Percentiles rank a stretch among this genome's conserved stretches.
Evolutionary conservation across 2,329 filamentous ascomycete genomes (phyloP).

Genomic region (Apiospora koreana): DNA sequence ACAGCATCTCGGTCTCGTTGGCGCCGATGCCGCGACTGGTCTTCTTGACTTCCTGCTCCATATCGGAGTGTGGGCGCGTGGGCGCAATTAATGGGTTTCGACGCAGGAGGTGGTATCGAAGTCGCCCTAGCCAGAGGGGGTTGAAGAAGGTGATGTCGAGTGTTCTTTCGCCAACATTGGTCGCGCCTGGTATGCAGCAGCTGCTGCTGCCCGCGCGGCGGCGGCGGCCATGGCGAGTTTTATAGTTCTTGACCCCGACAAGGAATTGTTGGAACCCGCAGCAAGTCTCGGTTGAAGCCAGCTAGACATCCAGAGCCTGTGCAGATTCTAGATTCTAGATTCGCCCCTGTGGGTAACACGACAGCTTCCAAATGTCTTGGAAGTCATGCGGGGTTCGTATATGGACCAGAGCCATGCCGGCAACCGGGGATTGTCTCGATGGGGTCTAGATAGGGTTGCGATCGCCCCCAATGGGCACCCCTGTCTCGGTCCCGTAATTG

Average conservation of each 20-base stretch:
- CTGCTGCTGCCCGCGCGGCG: too few relatives aligned
- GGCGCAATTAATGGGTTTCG: neutral
- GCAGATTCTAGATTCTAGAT: neutral
- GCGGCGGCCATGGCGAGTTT: neutral
- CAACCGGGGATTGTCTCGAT: neutral
- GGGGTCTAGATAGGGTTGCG: conserved; percentile 4
- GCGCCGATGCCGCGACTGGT: neutral
- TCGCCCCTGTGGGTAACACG: neutral
- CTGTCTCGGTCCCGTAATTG: neutral
- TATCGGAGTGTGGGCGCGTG: neutral
- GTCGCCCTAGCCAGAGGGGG: neutral
- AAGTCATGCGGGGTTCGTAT: neutral
- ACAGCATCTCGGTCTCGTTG: neutral
- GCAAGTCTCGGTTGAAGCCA: neutral
- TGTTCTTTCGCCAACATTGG: neutral
- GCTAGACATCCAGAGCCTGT: neutral
- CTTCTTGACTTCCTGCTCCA: neutral
- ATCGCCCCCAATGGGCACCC: neutral
- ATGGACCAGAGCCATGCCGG: neutral
- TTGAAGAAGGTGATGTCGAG: neutral
- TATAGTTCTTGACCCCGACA: neutral
- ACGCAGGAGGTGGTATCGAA: neutral
- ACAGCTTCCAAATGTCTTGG: neutral
- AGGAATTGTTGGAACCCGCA: neutral
- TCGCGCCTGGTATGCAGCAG: neutral